Percentiles rank a stretch among this genome's conserved stretches.
Conservation (phyloP, 345 rosid species). For the Eucalyptus marginata region DNA sequence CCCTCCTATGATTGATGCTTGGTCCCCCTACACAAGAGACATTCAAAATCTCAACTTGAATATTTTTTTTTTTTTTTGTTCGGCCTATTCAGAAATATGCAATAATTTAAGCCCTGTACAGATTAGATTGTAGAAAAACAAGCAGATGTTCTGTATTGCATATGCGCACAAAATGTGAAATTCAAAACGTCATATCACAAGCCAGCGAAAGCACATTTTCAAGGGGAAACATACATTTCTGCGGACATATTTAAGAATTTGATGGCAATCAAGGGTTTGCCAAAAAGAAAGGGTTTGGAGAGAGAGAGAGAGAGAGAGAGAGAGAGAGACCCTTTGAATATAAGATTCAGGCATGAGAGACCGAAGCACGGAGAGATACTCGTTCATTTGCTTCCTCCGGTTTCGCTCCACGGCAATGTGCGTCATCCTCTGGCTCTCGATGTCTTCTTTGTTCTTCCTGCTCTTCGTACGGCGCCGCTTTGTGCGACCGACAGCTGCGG, state of each 20-base stretch:
- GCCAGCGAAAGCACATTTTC: neutral
- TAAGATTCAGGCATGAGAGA: conserved; percentile 86
- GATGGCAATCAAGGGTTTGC: neutral
- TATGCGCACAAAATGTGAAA: neutral
- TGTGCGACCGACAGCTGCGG: conserved; percentile 7
- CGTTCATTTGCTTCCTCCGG: conserved; percentile 89
- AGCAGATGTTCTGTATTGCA: neutral
- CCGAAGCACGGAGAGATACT: conserved; percentile 64
- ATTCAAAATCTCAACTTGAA: neutral
- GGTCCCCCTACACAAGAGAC: conserved; percentile 19
- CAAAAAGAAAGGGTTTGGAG: neutral
- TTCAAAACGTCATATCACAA: neutral
- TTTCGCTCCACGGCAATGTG: conserved; percentile 99
- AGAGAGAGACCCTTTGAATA: conserved; percentile 55
- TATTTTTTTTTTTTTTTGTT: neutral
- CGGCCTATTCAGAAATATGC: neutral
- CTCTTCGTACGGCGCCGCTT: conserved; percentile 56
- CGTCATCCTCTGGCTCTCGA: conserved; percentile 83
- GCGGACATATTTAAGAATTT: neutral
- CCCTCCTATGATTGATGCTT: conserved; percentile 40
- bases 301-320: neutral
- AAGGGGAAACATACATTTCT: neutral
- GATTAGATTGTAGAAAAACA: neutral
- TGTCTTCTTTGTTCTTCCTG: conserved; percentile 71
- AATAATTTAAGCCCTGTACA: neutral